A percentile compares a stretch with the other conserved stretches of the same genome.
These are phyloP conservation scores for Neolentinus lepideus DNA, from an alignment of 1,284 basidiomycete genomes.

Conservation along the genomic window DNA sequence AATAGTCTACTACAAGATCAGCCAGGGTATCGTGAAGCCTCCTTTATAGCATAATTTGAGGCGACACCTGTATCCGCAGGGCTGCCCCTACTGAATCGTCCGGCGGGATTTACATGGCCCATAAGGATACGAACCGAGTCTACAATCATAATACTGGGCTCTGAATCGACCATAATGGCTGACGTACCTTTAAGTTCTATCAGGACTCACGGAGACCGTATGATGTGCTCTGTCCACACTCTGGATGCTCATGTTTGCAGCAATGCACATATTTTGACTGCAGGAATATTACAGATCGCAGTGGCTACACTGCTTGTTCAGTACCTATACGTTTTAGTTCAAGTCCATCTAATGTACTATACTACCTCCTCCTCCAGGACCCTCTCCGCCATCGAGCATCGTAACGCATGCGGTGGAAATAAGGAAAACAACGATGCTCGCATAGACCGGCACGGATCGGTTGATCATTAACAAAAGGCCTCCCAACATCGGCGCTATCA, in stretches of 20 bases:
- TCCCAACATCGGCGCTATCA: slow-evolving; percentile 84
- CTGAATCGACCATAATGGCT: no score
- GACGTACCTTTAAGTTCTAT: no score
- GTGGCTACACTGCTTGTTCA: not conserved
- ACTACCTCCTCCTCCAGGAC: not conserved
- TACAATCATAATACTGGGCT: no score
- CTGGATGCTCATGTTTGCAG: no score
- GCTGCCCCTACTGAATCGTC: not conserved
- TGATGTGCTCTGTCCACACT: no score
- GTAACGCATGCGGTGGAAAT: slow-evolving; percentile 65
- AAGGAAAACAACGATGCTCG: slow-evolving; percentile 65
- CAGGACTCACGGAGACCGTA: no score
- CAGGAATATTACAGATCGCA: no score
- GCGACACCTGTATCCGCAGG: not conserved
- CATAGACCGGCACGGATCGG: slow-evolving; percentile 73
- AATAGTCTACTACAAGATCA: slow-evolving; percentile 77
- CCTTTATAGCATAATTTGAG: slow-evolving; percentile 30
- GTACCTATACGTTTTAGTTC: not conserved
- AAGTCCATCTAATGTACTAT: not conserved
- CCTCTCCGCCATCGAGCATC: slow-evolving; percentile 33
- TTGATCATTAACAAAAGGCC: slow-evolving; percentile 73
- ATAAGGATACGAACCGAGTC: no score
- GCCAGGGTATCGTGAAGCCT: slow-evolving; percentile 68
- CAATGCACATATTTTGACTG: no score
- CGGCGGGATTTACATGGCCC: no score